phyloP scores from a whole-genome alignment of 305 asterid species.

The Rubia balearica region DNA sequence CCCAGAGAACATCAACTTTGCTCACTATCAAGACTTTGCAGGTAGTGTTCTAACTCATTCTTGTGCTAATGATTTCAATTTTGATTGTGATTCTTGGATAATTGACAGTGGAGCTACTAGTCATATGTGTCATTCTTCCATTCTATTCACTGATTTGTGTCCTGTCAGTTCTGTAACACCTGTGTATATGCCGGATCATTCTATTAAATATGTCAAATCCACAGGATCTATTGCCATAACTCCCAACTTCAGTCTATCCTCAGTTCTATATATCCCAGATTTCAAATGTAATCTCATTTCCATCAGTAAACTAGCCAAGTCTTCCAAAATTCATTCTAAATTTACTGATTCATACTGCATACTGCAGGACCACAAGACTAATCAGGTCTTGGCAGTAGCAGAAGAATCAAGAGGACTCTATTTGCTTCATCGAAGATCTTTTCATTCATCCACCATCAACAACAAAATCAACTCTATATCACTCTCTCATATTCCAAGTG shows the following conservation, averaged over 20 bases:
- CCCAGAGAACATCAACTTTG: neutral
- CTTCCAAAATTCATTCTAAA: no score
- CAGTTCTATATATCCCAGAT: neutral
- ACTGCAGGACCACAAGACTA: neutral
- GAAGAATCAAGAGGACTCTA: neutral
- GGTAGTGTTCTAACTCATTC: neutral
- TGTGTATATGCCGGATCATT: neutral
- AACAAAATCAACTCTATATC: neutral
- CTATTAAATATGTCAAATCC: neutral
- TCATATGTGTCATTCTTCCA: neutral
- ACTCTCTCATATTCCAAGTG: neutral
- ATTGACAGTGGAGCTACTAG: neutral
- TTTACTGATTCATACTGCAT: neutral
- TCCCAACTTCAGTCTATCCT: neutral
- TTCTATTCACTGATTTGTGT: no score
- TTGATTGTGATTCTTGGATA: neutral
- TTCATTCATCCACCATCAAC: neutral
- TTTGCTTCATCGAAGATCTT: neutral
- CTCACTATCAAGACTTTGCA: neutral
- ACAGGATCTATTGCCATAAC: neutral
- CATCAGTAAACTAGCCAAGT: neutral
- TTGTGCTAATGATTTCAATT: neutral
- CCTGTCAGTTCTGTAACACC: neutral
- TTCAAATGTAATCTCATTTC: no score
- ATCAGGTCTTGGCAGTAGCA: neutral